These are phyloP conservation scores for Trichophyton rubrum DNA, from an alignment of 2,329 filamentous ascomycete genomes.

Conservation along the genomic window DNA sequence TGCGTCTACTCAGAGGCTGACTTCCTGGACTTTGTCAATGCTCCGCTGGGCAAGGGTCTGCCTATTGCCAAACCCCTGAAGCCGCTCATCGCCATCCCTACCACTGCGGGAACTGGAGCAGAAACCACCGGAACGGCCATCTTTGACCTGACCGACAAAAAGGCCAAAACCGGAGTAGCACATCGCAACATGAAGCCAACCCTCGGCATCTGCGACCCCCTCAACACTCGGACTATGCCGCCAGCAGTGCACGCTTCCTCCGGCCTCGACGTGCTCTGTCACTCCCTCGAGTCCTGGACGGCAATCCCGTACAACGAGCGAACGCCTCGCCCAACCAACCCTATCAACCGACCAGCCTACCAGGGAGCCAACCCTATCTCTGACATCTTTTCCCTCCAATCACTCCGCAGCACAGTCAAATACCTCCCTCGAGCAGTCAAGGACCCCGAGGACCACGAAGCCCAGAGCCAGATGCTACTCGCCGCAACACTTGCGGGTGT, in stretches of 20 bases:
- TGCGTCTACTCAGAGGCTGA: slow-evolving; percentile 80
- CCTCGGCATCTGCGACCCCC: slow-evolving; percentile 68
- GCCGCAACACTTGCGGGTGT: slow-evolving; percentile 89
- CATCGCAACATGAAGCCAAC: slow-evolving; percentile 93
- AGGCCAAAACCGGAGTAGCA: slow-evolving; percentile 89
- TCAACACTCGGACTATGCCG: slow-evolving; percentile 95
- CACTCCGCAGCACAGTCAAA: slow-evolving; percentile 71
- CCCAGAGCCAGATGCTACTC: slow-evolving; percentile 89
- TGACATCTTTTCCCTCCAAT: slow-evolving; percentile 88
- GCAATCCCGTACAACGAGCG: slow-evolving; percentile 90
- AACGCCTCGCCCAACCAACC: slow-evolving; percentile 70
- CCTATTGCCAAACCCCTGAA: slow-evolving; percentile 59
- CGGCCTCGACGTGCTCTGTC: slow-evolving; percentile 88
- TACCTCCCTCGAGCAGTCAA: slow-evolving; percentile 80
- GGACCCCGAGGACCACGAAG: slow-evolving; percentile 82
- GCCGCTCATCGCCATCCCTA: slow-evolving; percentile 71
- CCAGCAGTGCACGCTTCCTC: slow-evolving; percentile 83
- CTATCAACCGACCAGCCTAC: slow-evolving; percentile 82
- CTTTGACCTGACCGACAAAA: slow-evolving; percentile 82
- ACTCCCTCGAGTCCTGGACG: slow-evolving; percentile 92
- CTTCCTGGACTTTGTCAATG: slow-evolving; percentile 96
- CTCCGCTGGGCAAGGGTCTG: slow-evolving; percentile 71
- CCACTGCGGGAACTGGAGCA: slow-evolving; percentile 74
- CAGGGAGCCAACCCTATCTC: slow-evolving; percentile 96
- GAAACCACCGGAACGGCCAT: slow-evolving; percentile 98